Evolutionary conservation across 495 filamentous ascomycete genomes (phyloP), one percentile per base, ranked within the genome.

Genomic region (Penicillium crystallinum): DNA sequence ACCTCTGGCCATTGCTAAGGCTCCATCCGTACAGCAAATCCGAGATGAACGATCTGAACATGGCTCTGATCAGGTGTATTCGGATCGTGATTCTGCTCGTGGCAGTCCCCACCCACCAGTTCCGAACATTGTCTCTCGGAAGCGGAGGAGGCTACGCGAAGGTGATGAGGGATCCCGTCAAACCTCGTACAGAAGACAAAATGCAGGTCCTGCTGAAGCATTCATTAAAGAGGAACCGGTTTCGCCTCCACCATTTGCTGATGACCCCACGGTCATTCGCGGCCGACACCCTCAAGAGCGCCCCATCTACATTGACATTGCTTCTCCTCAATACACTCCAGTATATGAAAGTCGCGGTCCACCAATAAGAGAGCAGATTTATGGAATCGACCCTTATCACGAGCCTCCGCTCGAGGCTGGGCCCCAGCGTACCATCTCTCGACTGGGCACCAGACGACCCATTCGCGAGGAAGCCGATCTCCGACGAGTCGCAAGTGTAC

Each of bases 221-320:
- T 81, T 81, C 59, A 90, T 97, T 62, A 97, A 97, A 62, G 80
- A 86, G 54, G 91, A 97, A 65, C 91, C 91, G 7, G 77, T 86
- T 11, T 96, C 91, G 1, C 89, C 89, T 2, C 89, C 89, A 17
- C 88, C 87, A 12, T 75, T 89, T 43, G 70, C 76, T 39, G 79
- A 80, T 49, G 73, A 75, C 29, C 75, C 70, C 29, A 74, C 74
- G 44, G 62, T 72, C 34, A 53, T 63, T 44, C 61, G 63, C 42
- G 47, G 50, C 33, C 77, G 77, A 53, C 77, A 80, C 30, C 64
- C 69, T 22, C 69, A 75, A 38, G 76, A 79, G 54, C 63, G 60
- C 21, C 74, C 71, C 6, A 53, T 77, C 19, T 77, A 77, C 52
- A 72, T 79, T 52, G 79, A 81, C 45, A 66, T 74, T 22, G 60